Evolutionary conservation across 176 grass and related monocot genomes (phyloP).

Genomic region (Luzula sylvatica): DNA sequence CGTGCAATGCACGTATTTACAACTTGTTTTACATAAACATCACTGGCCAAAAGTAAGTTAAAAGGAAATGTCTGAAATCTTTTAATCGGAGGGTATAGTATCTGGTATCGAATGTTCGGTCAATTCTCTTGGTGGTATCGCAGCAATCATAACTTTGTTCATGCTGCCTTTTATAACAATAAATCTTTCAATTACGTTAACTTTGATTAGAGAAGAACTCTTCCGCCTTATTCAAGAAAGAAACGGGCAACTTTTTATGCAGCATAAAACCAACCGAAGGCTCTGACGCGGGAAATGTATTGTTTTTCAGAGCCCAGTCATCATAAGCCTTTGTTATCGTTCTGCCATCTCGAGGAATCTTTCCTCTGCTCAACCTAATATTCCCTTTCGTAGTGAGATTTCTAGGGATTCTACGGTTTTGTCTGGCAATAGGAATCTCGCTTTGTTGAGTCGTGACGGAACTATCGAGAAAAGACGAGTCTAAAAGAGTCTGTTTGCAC

Average conservation of each 20-base stretch:
- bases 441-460: slow-evolving; percentile 29
- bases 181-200: slow-evolving; percentile 12
- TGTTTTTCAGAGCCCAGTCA: slow-evolving; percentile 49
- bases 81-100: slow-evolving; percentile 1
- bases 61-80: not conserved
- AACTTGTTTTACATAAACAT: not conserved
- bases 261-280: slow-evolving; percentile 62
- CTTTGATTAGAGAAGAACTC: slow-evolving; percentile 58
- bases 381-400: slow-evolving; percentile 37
- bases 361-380: slow-evolving; percentile 45
- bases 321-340: slow-evolving; percentile 38
- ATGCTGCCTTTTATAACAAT: slow-evolving; percentile 7
- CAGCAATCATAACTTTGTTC: slow-evolving; percentile 20
- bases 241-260: slow-evolving; percentile 64
- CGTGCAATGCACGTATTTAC: slow-evolving; percentile 6
- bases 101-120: not conserved
- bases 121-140: not conserved
- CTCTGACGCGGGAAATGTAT: slow-evolving; percentile 44
- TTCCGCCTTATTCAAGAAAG: slow-evolving; percentile 90
- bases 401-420: slow-evolving; percentile 44
- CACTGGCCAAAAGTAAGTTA: not conserved
- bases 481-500: slow-evolving; percentile 36
- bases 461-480: slow-evolving; percentile 30
- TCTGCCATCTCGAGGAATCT: slow-evolving; percentile 56
- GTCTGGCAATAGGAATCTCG: slow-evolving; percentile 35